Base-by-base conservation (phyloP, 1,284 basidiomycete species). In the Pterulicium gracile region DNA sequence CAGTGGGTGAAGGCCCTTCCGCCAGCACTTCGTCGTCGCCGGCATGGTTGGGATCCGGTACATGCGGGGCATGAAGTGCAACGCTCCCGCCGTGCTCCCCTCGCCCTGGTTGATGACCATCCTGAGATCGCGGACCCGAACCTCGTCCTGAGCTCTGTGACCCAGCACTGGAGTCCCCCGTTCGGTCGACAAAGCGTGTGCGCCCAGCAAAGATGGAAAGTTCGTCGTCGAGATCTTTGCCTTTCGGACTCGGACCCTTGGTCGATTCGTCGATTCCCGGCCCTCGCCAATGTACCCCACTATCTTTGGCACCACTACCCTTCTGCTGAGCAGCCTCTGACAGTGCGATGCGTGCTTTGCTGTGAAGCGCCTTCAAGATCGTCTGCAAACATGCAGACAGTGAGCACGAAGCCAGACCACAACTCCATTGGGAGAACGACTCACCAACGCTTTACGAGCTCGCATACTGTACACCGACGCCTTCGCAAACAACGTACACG, bases 161-260 rank as follows among this genome's bases (percentile, higher is more conserved):
- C n/a, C n/a, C n/a, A 34, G 27, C 15, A 10, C 27, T 34, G 27
- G 27, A 15, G 18, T 41, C n/a, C 27, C 46, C 46, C 61, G 60
- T 54, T 59, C 63, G 40, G 61, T 54, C 22, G 69, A 70, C 7
- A 81, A 81, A 71, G 12, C 74, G 68, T 0, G 73, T 76, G 49
- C 72, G 72, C 2, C 79, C 79, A 2, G 77, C 74, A 52, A 79
- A 74, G 35, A 82, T 77, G 0, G 70, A 64, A 4, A 82, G 62
- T 43, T 81, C 80, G 49, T 81, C 80, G 3, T 75, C 70, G 3
- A 51, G 57, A 27, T 71, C 66, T 15, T 66, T 65, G 45, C 63
- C 63, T 22, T 73, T 71, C 45, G 58, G 55, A 15, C 57, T 57
- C 44, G 73, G 27, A 32, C 7, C 10, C n/a, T 7, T 32, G n/a